Evolutionary conservation across 108 stramenopile species (phyloP).

Genomic region (Asterionellopsis glacialis): DNA sequence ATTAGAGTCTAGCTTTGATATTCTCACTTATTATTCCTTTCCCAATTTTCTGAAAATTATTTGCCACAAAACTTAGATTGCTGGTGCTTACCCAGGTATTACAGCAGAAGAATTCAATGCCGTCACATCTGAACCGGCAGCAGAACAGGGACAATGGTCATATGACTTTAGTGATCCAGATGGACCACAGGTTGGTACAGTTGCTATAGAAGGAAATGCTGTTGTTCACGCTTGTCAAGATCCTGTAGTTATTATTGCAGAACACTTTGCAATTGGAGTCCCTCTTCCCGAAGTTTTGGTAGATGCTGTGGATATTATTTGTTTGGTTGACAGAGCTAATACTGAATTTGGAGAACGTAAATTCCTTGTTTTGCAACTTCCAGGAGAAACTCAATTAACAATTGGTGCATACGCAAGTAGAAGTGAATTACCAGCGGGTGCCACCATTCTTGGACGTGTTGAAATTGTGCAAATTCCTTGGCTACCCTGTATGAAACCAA

Average conservation of each 20-base stretch:
- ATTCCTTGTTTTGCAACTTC: slow-evolving; percentile 64
- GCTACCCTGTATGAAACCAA: slow-evolving; percentile 80
- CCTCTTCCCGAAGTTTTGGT: slow-evolving; percentile 46
- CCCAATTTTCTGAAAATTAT: background rate
- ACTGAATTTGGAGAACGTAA: slow-evolving; percentile 66
- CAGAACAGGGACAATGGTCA: slow-evolving; percentile 75
- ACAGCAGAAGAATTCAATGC: slow-evolving; percentile 56
- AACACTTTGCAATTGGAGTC: slow-evolving; percentile 59
- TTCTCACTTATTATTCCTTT: background rate
- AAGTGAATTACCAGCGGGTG: slow-evolving; percentile 45
- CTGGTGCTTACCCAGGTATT: slow-evolving; percentile 82
- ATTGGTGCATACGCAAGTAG: slow-evolving; percentile 65
- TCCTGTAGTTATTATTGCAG: slow-evolving; percentile 81
- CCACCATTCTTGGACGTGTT: slow-evolving; percentile 73
- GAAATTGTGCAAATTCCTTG: slow-evolving; percentile 80
- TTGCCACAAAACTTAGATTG: slow-evolving; percentile 61
- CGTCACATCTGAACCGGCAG: slow-evolving; percentile 57
- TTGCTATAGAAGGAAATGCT: slow-evolving; percentile 66
- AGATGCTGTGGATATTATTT: slow-evolving; percentile 76
- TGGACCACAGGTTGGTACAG: slow-evolving; percentile 86
- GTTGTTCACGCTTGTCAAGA: slow-evolving; percentile 62
- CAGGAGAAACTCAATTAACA: slow-evolving; percentile 19
- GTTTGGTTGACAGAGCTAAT: slow-evolving; percentile 64
- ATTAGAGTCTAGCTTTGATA: too few relatives aligned
- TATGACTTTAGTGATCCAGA: slow-evolving; percentile 88